Percentiles rank a stretch among this genome's conserved stretches.
Evolutionary conservation across 176 grass and related monocot genomes (phyloP).

Genomic region (Oryza meridionalis): DNA sequence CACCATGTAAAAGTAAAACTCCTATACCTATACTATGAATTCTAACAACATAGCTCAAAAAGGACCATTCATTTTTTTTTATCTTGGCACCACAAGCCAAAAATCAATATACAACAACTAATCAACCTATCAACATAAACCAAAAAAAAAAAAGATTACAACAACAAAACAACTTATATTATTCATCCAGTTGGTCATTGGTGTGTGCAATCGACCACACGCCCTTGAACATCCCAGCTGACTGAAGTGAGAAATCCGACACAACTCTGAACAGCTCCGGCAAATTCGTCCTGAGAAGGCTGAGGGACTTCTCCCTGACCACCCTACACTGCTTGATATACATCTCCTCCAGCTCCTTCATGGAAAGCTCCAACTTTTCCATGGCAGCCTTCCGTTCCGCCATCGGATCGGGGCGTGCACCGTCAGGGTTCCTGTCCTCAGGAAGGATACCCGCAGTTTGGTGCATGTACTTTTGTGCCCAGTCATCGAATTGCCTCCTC

Average conservation of each 20-base stretch:
- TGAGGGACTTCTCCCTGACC: slow-evolving; percentile 85
- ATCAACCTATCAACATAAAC: slow-evolving; percentile 25
- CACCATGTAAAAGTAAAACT: not conserved
- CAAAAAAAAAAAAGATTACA: not conserved
- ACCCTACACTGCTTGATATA: slow-evolving; percentile 53
- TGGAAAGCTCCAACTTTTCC: slow-evolving; percentile 46
- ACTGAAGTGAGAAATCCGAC: slow-evolving; percentile 55
- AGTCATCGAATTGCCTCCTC: slow-evolving; percentile 68
- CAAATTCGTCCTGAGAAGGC: slow-evolving; percentile 58
- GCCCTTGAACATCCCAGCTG: slow-evolving; percentile 62
- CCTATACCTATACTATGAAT: not conserved
- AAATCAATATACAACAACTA: slow-evolving; percentile 36
- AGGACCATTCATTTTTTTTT: not conserved
- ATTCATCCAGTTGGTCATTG: slow-evolving; percentile 48
- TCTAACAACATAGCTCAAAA: not conserved
- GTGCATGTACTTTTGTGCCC: slow-evolving; percentile 61
- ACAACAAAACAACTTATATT: slow-evolving; percentile 8
- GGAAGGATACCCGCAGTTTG: slow-evolving; percentile 37
- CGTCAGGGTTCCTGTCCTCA: slow-evolving; percentile 41
- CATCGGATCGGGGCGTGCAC: slow-evolving; percentile 31
- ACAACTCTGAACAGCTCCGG: slow-evolving; percentile 58
- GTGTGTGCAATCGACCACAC: slow-evolving; percentile 42
- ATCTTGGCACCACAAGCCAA: slow-evolving; percentile 16
- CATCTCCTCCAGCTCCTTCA: slow-evolving; percentile 49
- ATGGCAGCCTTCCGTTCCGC: slow-evolving; percentile 49